A percentile compares a stretch with the other conserved stretches of the same genome.
These are phyloP conservation scores for Penicillium sp. DNA, from an alignment of 2,329 filamentous ascomycete species.

Conservation along the genomic window DNA sequence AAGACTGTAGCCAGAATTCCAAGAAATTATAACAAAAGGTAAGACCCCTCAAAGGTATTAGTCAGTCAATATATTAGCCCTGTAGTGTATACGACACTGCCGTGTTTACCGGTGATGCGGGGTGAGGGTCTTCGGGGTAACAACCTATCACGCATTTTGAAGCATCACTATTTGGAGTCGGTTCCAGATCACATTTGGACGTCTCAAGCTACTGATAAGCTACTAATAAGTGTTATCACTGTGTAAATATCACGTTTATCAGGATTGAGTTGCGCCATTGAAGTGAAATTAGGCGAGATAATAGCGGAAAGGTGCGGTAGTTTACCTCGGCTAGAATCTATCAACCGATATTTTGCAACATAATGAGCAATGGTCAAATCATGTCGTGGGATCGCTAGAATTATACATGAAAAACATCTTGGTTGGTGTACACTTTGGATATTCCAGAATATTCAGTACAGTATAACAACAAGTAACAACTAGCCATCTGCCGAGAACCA, in stretches of 20 bases:
- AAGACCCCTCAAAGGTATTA: slow-evolving; percentile 1
- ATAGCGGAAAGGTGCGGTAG: not conserved
- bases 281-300: not conserved
- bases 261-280: not conserved
- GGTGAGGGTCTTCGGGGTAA: not conserved
- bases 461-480: too few relatives aligned
- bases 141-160: not conserved
- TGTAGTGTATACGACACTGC: not conserved
- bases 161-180: not conserved
- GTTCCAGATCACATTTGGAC: not conserved
- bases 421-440: too few relatives aligned
- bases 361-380: not conserved
- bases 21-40: not conserved
- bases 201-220: not conserved
- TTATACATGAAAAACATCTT: too few relatives aligned
- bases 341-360: not conserved
- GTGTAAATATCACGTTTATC: not conserved
- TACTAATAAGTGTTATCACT: too few relatives aligned
- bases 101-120: slow-evolving; percentile 1
- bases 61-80: not conserved
- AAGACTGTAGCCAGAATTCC: not conserved
- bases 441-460: too few relatives aligned
- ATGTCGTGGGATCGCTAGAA: too few relatives aligned
- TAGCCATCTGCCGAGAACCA: too few relatives aligned
- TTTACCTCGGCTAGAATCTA: not conserved